Base-by-base conservation (phyloP, 73 alveolate species). In the Paramecium bursaria region DNA sequence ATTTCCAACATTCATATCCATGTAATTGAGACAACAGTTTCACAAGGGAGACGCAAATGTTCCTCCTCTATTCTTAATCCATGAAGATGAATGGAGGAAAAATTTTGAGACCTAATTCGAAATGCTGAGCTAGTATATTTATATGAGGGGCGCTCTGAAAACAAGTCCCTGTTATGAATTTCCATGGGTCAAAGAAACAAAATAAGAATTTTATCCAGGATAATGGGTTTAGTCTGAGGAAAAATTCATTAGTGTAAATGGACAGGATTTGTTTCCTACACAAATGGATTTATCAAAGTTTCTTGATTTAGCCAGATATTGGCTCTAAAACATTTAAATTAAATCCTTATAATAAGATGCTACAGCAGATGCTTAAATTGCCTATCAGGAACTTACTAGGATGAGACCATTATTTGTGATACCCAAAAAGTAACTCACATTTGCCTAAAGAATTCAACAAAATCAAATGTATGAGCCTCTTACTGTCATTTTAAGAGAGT, bases 1-100 rank as follows among this genome's bases (percentile, higher is more conserved):
- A 33, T 79, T 79, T 25, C 89, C 89, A 23, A 79, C 89, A 0
- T 73, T 31, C n/a, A 73, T 79, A 3, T 61, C 89, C 3, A 79
- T 79, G 89, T 39, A 57, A 31, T 54, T 79, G 3, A 54, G 89
- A 79, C 15, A 52, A 30, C 51, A 53, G 15, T 79, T 39, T 46
- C 89, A 79, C 67, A 79, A 47, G 29, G 89, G 89, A 0, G 77
- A 79, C 17, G 29, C 50, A 9, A 53, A 67, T 27, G 50, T 79
- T 10, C 89, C 89, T 21, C 85, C 89, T 3, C 50, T 79, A 14
- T 79, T 54, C 46, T 21, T 79, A 21, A 46, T 79, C 1, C 52
- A 57, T 0, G 0, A 31, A 48, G 61, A 9, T 14, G 30, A 6
- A 4, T 57, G 47, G 26, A 57, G 11, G 13, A 33, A 2, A 26